Percentiles rank a stretch among this genome's conserved stretches.
Evolutionary conservation across 306 rosid species (phyloP).

Genomic region (Acacia confusa): DNA sequence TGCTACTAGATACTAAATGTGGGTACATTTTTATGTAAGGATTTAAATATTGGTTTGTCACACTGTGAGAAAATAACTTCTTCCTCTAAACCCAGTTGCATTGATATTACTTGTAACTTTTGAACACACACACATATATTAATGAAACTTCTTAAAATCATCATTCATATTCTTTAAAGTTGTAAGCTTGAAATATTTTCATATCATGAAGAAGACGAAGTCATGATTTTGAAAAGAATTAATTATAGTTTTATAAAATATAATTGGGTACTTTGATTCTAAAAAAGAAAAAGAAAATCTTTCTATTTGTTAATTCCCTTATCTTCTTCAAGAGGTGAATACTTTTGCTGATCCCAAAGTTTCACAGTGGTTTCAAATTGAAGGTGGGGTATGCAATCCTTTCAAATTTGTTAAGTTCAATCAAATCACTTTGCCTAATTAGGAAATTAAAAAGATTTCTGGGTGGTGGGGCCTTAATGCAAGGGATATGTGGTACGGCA

Average conservation of each 20-base stretch:
- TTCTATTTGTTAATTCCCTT: neutral
- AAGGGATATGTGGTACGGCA: constrained; percentile 49
- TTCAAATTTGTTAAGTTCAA: neutral
- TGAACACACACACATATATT: no score
- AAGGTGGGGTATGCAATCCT: constrained; percentile 15
- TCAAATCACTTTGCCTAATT: constrained; percentile 34
- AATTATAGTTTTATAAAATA: neutral
- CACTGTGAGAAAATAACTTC: no score
- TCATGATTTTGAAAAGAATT: neutral
- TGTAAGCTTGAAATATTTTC: neutral
- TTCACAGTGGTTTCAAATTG: constrained; percentile 15
- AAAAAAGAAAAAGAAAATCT: neutral
- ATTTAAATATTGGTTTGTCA: no score
- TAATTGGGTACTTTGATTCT: neutral
- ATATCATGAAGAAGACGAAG: neutral
- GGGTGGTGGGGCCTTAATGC: constrained; percentile 37
- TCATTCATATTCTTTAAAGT: neutral
- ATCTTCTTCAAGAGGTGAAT: neutral
- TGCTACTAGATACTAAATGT: no score
- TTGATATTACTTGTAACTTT: no score
- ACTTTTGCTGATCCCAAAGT: constrained; percentile 39
- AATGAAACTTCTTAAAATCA: neutral
- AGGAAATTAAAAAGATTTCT: constrained; percentile 28
- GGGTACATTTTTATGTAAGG: no score
- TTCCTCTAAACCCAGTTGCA: no score